Evolutionary conservation across 2,329 filamentous ascomycete species (phyloP), one percentile per base, ranked within the genome.

Genomic region (Bipolaris sorokiniana): DNA sequence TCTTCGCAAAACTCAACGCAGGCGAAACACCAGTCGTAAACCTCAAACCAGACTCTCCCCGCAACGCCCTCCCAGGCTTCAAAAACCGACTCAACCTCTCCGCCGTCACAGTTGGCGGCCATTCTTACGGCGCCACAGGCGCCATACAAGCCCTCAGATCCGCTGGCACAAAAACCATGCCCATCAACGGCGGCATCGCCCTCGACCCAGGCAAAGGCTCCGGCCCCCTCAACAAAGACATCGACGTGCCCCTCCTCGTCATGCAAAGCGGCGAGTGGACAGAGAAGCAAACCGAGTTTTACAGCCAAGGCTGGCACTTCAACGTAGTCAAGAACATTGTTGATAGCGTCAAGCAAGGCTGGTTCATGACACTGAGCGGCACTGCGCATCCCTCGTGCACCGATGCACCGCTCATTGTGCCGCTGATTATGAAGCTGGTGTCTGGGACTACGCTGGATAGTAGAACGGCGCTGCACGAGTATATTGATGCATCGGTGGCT

Each of bases 191-290:
- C 3, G 87, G 80, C 18, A 82, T 90, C 58, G 80, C 86, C 48
- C 80, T 90, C 28, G 88, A 90, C 69, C 87, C 88, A 0, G 88
- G 88, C 50, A 90, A 90, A 71, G 76, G 78, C 1, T 86, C 83
- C 59, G 88, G 88, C 0, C 84, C 79, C 0, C 77, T 90, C 10
- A 89, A 89, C 73, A 70, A 79, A 56, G 80, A 87, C 38, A 79
- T 89, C 59, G 66, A 78, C 28, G 83, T 87, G 1, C 86, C 88
- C 1, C 70, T 86, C 2, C 74, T 89, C 45, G 78, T 90, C 26
- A 77, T 89, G 37, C 85, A 90, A 74, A 88, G 86, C 46, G 82
- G 86, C 58, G 84, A 86, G 7, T 90, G 88, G 87, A 88, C 85
- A 33, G 79, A 79, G 33, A 77, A 78, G n/a, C 73, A 77, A 56